Conservation (phyloP, 805 yeast genomes). For the Zygosaccharomyces lentus region DNA sequence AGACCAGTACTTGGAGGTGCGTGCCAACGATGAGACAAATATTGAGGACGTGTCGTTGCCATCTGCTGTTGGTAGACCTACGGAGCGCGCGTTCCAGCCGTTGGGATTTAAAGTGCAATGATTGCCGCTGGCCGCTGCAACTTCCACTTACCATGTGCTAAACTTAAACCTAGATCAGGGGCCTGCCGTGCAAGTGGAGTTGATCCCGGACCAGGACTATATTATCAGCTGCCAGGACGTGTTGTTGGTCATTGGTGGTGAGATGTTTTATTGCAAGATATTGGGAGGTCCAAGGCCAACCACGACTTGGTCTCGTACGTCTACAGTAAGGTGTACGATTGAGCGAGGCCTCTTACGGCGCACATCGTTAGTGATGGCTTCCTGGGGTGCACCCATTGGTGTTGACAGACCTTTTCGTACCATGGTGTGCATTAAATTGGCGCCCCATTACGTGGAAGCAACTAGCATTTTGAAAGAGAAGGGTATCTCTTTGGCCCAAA, state of each 20-base stretch:
- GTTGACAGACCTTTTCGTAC: conserved; percentile 83
- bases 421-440: conserved; percentile 94
- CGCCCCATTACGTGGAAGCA: conserved; percentile 74
- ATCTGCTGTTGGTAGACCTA: conserved; percentile 13
- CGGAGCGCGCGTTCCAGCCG: conserved; percentile 39
- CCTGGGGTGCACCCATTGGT: conserved; percentile 86
- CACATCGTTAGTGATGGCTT: conserved; percentile 77
- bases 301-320: conserved; percentile 58
- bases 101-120: conserved; percentile 72
- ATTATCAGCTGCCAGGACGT: conserved; percentile 88
- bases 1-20: conserved; percentile 34
- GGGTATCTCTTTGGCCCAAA: conserved; percentile 69
- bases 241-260: conserved; percentile 80
- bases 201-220: conserved; percentile 81
- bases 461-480: conserved; percentile 65
- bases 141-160: conserved; percentile 83
- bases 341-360: conserved; percentile 83
- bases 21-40: conserved; percentile 30
- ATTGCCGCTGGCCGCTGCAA: conserved; percentile 68
- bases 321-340: conserved; percentile 82
- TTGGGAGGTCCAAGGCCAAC: conserved; percentile 50
- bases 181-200: conserved; percentile 81
- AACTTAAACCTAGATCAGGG: conserved; percentile 61
- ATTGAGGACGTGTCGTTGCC: conserved; percentile 29
- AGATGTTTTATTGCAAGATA: conserved; percentile 65